phyloP scores from a whole-genome alignment of 495 filamentous ascomycete species.

The Neurospora africana region DNA sequence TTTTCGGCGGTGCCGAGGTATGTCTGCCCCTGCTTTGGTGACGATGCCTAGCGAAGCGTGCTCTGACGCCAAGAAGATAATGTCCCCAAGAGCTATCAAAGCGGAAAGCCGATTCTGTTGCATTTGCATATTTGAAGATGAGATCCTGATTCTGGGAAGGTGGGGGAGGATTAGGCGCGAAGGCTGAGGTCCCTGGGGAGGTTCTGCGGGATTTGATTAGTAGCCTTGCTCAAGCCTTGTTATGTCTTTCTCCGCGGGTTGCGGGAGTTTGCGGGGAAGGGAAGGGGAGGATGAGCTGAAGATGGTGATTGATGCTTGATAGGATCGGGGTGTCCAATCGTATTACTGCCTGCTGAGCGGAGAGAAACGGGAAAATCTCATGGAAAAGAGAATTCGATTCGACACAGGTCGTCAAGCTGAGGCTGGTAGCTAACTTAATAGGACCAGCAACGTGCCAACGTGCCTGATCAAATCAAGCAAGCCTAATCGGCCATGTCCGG shows the following conservation, averaged over 20 bases:
- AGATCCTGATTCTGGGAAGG: not conserved
- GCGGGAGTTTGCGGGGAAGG: not conserved
- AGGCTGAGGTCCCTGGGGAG: not conserved
- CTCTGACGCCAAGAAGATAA: not conserved
- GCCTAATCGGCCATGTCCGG: not conserved
- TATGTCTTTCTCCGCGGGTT: not conserved
- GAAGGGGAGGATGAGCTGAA: not conserved
- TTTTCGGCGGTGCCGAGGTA: not conserved
- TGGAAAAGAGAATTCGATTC: not conserved
- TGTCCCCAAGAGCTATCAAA: not conserved
- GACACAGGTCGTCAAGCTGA: not conserved
- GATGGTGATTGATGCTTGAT: not conserved
- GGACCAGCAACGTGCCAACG: not conserved
- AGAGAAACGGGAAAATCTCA: not conserved
- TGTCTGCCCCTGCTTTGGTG: not conserved
- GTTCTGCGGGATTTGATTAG: not conserved
- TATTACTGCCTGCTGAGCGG: not conserved
- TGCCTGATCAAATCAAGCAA: not conserved
- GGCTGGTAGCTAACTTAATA: not conserved
- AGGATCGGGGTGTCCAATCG: not conserved
- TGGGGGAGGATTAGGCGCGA: not conserved
- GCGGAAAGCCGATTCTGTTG: not conserved
- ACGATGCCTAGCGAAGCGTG: not conserved
- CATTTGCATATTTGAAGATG: not conserved
- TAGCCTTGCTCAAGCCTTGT: not conserved